Evolutionary conservation across 2,329 filamentous ascomycete species (phyloP).

Genomic region (Parastagonospora nodorum): DNA sequence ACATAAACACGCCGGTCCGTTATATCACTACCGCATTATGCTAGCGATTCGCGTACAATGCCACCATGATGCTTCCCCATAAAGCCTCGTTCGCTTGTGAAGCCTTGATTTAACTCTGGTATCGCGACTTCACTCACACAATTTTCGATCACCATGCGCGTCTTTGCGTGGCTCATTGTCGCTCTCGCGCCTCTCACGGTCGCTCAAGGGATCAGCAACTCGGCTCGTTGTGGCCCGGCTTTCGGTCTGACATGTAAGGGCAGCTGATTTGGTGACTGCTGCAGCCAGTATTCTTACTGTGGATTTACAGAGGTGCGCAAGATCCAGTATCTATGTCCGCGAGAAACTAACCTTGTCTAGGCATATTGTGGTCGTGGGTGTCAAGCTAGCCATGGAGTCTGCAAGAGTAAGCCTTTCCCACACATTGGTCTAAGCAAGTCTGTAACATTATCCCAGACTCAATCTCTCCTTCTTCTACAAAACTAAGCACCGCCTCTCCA

Average conservation of each 20-base stretch:
- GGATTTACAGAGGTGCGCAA: conserved; percentile 7
- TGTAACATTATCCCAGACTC: too few species aligned
- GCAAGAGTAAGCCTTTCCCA: background rate
- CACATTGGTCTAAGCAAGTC: background rate
- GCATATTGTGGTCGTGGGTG: background rate
- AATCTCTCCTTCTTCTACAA: background rate
- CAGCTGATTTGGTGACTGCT: conserved; percentile 15
- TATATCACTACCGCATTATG: too few species aligned
- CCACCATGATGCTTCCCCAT: too few species aligned
- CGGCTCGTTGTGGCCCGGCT: conserved; percentile 7
- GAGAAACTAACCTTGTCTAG: too few species aligned
- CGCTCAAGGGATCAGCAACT: background rate
- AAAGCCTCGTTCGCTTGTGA: too few species aligned
- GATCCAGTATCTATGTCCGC: background rate
- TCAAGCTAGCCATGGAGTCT: conserved; percentile 3
- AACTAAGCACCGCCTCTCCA: background rate
- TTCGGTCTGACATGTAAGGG: conserved; percentile 13
- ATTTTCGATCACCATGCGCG: too few species aligned
- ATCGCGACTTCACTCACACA: too few species aligned
- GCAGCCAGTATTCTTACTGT: conserved; percentile 12
- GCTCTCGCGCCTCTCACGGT: background rate
- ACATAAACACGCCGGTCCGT: too few species aligned
- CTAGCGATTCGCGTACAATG: too few species aligned
- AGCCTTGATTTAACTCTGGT: too few species aligned
- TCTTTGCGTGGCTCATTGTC: background rate